Percentiles rank a stretch among this genome's conserved stretches.
phyloP scores from a whole-genome alignment of 2,329 filamentous ascomycete genomes.

The Neonectria sp. region DNA sequence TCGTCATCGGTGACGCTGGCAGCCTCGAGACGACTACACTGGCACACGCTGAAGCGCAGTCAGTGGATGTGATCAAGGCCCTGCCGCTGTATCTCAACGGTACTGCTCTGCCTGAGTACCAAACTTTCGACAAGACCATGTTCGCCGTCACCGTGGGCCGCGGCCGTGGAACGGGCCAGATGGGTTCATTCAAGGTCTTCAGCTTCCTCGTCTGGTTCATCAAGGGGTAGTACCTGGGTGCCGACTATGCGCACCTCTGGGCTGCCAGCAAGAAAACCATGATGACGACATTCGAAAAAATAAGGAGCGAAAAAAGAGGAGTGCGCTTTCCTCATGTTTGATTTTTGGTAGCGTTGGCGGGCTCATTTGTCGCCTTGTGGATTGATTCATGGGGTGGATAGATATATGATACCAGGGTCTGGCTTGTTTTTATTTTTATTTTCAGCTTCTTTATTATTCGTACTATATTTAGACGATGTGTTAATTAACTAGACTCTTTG shows the following conservation, averaged over 20 bases:
- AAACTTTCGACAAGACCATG: constrained; percentile 47
- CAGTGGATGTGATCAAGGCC: constrained; percentile 52
- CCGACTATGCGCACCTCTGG: constrained; percentile 48
- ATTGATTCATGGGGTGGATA: constrained; percentile 2
- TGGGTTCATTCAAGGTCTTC: constrained; percentile 55
- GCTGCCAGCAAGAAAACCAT: constrained; percentile 55
- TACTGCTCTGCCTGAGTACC: constrained; percentile 50
- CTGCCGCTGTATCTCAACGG: constrained; percentile 53
- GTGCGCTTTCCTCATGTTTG: not conserved
- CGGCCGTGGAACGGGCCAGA: constrained; percentile 56
- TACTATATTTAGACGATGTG: not conserved
- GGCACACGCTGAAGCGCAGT: constrained; percentile 51
- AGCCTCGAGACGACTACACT: constrained; percentile 56
- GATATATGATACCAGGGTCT: constrained; percentile 25
- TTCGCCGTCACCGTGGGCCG: constrained; percentile 58
- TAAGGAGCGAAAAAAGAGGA: constrained; percentile 23
- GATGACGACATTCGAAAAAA: constrained; percentile 52
- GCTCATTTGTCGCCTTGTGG: not conserved
- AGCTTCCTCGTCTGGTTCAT: constrained; percentile 56
- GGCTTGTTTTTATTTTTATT: not conserved
- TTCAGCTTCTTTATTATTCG: not conserved
- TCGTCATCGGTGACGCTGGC: constrained; percentile 61
- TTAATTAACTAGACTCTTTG: not conserved
- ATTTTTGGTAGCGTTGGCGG: constrained; percentile 8
- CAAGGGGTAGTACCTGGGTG: constrained; percentile 58